phyloP scores from a whole-genome alignment of 768 basidiomycete species.

The Collybiopsis luxurians region DNA sequence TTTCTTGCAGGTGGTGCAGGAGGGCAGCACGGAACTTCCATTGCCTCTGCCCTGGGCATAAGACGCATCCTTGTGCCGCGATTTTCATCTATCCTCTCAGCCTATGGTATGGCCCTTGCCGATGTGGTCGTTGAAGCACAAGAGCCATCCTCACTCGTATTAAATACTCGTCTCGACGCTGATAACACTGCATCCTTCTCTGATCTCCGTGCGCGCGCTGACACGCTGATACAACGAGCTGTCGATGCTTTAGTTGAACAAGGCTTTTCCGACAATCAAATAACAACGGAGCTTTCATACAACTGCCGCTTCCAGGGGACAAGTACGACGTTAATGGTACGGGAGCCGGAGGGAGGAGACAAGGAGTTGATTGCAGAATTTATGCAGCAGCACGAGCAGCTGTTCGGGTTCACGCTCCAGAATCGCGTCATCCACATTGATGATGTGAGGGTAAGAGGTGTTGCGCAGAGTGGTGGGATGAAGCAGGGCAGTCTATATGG shows the following conservation, averaged over 20 bases:
- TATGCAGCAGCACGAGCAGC: not conserved
- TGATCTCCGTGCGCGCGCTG: not conserved
- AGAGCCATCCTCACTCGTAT: not conserved
- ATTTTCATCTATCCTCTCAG: conserved; percentile 66
- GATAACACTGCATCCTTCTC: not conserved
- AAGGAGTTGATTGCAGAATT: conserved; percentile 28
- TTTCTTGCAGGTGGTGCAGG: conserved; percentile 61
- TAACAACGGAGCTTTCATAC: conserved; percentile 82
- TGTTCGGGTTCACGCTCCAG: not conserved
- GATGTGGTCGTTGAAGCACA: conserved; percentile 24
- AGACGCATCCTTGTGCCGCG: conserved; percentile 60
- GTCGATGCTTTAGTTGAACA: conserved; percentile 39
- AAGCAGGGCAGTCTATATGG: conserved; percentile 88
- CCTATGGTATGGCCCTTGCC: conserved; percentile 65
- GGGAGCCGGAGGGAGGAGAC: conserved; percentile 25
- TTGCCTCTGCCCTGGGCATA: conserved; percentile 59
- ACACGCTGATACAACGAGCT: not conserved
- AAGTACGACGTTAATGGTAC: conserved; percentile 67
- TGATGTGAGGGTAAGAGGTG: conserved; percentile 61
- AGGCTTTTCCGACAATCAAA: conserved; percentile 44
- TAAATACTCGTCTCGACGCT: not conserved
- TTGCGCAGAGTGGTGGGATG: conserved; percentile 60
- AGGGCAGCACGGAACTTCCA: conserved; percentile 66
- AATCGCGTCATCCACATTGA: conserved; percentile 26
- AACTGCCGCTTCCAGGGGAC: conserved; percentile 49